A percentile compares a stretch with the other conserved stretches of the same genome.
These are phyloP conservation scores for Parathielavia hyrcaniae DNA, from an alignment of 495 filamentous ascomycete species.

Conservation along the genomic window DNA sequence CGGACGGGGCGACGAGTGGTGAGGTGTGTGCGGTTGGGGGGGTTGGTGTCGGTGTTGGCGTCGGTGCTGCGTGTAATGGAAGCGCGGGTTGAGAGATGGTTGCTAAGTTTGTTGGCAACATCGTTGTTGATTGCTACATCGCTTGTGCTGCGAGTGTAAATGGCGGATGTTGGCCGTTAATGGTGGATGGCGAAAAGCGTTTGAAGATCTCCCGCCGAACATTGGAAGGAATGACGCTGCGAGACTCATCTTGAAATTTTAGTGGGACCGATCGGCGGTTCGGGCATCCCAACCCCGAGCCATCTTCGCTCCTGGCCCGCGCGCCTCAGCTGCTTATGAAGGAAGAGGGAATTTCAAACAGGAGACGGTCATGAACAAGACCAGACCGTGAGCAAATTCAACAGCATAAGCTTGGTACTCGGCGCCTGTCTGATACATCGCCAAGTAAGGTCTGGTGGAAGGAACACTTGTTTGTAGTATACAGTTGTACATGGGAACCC, in stretches of 20 bases:
- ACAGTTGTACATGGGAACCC: constrained; percentile 23
- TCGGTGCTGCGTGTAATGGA: not conserved
- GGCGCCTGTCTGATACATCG: not conserved
- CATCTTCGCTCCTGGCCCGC: not conserved
- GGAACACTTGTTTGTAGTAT: constrained; percentile 16
- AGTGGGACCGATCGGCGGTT: constrained; percentile 20
- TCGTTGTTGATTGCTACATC: constrained; percentile 22
- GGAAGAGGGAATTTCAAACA: no score
- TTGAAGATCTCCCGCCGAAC: not conserved
- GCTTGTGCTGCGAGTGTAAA: not conserved
- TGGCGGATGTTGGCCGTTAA: not conserved
- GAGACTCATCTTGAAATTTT: constrained; percentile 19
- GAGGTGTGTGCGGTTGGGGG: constrained; percentile 5
- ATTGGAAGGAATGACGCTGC: not conserved
- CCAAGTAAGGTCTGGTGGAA: not conserved
- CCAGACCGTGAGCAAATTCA: not conserved
- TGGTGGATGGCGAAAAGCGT: constrained; percentile 2
- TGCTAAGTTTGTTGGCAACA: constrained; percentile 8
- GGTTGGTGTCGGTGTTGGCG: not conserved
- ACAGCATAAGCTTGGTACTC: not conserved
- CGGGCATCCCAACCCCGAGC: not conserved
- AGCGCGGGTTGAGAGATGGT: not conserved
- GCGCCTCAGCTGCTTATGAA: no score
- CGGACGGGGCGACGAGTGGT: not conserved
- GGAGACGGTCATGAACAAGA: no score